Conservation (phyloP, 495 filamentous ascomycete genomes). For the Patellaria atrata region DNA sequence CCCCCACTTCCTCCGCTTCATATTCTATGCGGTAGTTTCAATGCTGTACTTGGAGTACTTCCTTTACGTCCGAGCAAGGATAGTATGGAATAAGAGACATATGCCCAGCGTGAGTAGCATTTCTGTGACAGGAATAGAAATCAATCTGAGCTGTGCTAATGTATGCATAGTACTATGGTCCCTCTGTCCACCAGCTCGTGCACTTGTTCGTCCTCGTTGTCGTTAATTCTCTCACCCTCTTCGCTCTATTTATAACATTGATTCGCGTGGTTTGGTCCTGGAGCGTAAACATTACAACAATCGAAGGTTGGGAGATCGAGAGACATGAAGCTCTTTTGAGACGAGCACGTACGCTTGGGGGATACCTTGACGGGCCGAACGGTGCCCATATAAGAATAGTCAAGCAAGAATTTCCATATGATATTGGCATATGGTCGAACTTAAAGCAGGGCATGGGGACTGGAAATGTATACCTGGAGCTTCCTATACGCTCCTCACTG, state of each 20-base stretch:
- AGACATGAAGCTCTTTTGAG: constrained; percentile 63
- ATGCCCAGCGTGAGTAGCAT: constrained; percentile 49
- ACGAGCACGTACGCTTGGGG: constrained; percentile 41
- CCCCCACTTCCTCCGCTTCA: constrained; percentile 80
- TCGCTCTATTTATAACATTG: constrained; percentile 53
- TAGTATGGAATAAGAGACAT: constrained; percentile 51
- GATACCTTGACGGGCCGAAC: constrained; percentile 46
- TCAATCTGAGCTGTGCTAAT: not conserved
- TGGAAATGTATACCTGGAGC: constrained; percentile 26
- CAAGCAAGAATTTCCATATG: constrained; percentile 78
- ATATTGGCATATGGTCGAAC: constrained; percentile 76
- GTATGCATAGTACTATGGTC: constrained; percentile 54
- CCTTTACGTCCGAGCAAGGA: constrained; percentile 41
- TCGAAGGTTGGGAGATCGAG: constrained; percentile 88
- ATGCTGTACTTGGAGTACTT: constrained; percentile 49
- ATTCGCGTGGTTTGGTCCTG: constrained; percentile 43
- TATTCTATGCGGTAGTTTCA: constrained; percentile 58
- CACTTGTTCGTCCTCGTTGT: constrained; percentile 52
- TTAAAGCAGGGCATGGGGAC: constrained; percentile 59
- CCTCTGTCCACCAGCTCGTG: constrained; percentile 43
- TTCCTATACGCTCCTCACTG: not conserved
- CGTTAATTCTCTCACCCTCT: constrained; percentile 44
- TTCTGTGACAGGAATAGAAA: not conserved
- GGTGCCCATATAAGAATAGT: constrained; percentile 40
- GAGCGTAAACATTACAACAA: constrained; percentile 58